A percentile compares a stretch with the other conserved stretches of the same genome.
Evolutionary conservation across 129 eudicot genomes (phyloP).

Genomic region (Scalesia atractyloides): DNA sequence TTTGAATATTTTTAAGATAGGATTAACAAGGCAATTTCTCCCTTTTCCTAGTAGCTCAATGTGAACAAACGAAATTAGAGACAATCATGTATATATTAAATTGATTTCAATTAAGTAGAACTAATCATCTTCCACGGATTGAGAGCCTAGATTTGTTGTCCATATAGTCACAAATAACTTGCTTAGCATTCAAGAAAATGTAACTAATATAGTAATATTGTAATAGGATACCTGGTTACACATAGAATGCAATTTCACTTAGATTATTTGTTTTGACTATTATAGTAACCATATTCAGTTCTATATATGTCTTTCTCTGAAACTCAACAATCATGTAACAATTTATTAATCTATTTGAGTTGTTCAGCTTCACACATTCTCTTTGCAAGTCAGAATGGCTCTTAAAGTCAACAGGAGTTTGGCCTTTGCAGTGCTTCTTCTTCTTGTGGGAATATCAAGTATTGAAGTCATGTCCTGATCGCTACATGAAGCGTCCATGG

Average conservation of each 20-base stretch:
- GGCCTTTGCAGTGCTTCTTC: conserved; percentile 13
- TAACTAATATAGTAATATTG: no score
- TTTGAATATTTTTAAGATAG: no score
- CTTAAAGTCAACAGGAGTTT: neutral
- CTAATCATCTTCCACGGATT: conserved; percentile 10
- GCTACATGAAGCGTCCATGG: conserved; percentile 15
- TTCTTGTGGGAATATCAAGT: conserved; percentile 9
- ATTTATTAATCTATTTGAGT: neutral
- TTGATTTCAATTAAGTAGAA: neutral
- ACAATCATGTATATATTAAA: neutral
- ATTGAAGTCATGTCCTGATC: conserved; percentile 15
- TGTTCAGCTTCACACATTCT: neutral
- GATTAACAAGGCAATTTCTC: no score
- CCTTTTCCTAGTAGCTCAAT: no score
- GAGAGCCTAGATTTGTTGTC: neutral
- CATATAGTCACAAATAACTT: neutral
- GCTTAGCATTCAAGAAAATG: neutral
- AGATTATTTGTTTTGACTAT: neutral
- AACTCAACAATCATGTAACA: neutral
- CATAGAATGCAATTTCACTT: neutral
- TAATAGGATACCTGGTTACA: neutral
- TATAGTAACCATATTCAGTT: neutral
- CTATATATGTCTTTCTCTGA: conserved; percentile 2
- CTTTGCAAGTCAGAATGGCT: conserved; percentile 5
- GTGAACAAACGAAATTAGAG: no score